These are phyloP conservation scores for Cladorrhinum samala DNA, from an alignment of 495 filamentous ascomycete species.

Conservation along the genomic window DNA sequence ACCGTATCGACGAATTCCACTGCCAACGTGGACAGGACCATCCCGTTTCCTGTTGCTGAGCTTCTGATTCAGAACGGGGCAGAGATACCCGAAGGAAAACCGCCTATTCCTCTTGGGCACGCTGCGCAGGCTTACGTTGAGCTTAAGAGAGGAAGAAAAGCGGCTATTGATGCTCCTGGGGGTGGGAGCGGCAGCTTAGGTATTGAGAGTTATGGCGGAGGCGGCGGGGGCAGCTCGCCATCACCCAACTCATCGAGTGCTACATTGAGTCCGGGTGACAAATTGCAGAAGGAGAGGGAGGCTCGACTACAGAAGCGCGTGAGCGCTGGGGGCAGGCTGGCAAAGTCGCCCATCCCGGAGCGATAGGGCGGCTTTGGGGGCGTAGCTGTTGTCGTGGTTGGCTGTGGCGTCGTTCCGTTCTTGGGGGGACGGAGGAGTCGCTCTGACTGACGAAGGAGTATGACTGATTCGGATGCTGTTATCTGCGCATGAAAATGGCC, in stretches of 20 bases:
- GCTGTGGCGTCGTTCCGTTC: no score
- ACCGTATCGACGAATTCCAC: slow-evolving; percentile 7
- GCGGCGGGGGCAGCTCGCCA: background rate
- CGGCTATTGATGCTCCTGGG: slow-evolving; percentile 33
- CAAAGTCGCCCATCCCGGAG: slow-evolving; percentile 52
- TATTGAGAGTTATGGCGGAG: slow-evolving; percentile 11
- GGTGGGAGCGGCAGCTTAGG: slow-evolving; percentile 23
- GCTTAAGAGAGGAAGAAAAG: slow-evolving; percentile 58
- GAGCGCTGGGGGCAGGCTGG: slow-evolving; percentile 54
- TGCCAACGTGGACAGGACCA: slow-evolving; percentile 33
- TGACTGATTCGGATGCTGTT: no score
- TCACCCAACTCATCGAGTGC: slow-evolving; percentile 6
- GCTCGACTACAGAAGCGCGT: slow-evolving; percentile 55
- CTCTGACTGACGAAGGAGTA: no score
- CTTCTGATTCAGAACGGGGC: slow-evolving; percentile 91
- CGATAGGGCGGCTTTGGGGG: slow-evolving; percentile 34
- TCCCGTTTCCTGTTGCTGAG: slow-evolving; percentile 80
- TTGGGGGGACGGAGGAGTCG: no score
- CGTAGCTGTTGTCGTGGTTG: no score
- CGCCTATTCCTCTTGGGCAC: slow-evolving; percentile 47
- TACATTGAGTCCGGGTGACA: slow-evolving; percentile 28
- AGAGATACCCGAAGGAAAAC: slow-evolving; percentile 63
- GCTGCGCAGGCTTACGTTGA: slow-evolving; percentile 79
- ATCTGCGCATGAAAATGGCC: no score
- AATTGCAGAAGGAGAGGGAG: slow-evolving; percentile 46